A percentile compares a stretch with the other conserved stretches of the same genome.
These are phyloP conservation scores for Bipolaris victoriae DNA, from an alignment of 2,329 filamentous ascomycete species.

Conservation along the genomic window DNA sequence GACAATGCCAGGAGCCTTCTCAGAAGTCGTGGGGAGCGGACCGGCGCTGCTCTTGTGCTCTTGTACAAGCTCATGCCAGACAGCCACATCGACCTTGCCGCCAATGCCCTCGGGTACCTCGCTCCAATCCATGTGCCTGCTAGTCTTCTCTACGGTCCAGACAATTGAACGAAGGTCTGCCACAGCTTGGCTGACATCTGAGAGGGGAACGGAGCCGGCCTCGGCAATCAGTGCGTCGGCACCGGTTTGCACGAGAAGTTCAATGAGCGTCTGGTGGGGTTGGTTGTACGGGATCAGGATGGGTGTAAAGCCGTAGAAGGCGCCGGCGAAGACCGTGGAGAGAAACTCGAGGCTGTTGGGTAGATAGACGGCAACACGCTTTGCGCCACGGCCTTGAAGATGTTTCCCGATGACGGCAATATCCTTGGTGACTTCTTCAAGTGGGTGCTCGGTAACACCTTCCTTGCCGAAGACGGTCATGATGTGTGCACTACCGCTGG, in stretches of 20 bases:
- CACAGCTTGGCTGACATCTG: conserved; percentile 71
- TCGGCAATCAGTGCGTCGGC: conserved; percentile 84
- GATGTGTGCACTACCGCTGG: conserved; percentile 71
- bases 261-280: conserved; percentile 69
- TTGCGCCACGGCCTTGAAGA: conserved; percentile 69
- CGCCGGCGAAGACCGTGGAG: conserved; percentile 78
- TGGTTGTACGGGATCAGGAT: conserved; percentile 85
- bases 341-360: conserved; percentile 93
- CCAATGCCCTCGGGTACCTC: conserved; percentile 80
- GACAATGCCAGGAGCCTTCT: conserved; percentile 59
- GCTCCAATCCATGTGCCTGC: conserved; percentile 93
- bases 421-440: conserved; percentile 77
- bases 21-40: conserved; percentile 69
- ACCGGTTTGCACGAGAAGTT: conserved; percentile 73
- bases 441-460: conserved; percentile 72
- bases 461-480: conserved; percentile 80
- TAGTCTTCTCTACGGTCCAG: conserved; percentile 92
- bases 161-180: conserved; percentile 75
- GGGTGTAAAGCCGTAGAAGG: conserved; percentile 87
- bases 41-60: conserved; percentile 62
- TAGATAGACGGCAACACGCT: conserved; percentile 85
- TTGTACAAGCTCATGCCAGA: conserved; percentile 88
- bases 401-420: conserved; percentile 87
- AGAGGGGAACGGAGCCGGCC: conserved; percentile 85
- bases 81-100: conserved; percentile 77